A percentile compares a stretch with the other conserved stretches of the same genome.
Evolutionary conservation across 1,284 basidiomycete genomes (phyloP).

Genomic region (Cryptococcus sp.): DNA sequence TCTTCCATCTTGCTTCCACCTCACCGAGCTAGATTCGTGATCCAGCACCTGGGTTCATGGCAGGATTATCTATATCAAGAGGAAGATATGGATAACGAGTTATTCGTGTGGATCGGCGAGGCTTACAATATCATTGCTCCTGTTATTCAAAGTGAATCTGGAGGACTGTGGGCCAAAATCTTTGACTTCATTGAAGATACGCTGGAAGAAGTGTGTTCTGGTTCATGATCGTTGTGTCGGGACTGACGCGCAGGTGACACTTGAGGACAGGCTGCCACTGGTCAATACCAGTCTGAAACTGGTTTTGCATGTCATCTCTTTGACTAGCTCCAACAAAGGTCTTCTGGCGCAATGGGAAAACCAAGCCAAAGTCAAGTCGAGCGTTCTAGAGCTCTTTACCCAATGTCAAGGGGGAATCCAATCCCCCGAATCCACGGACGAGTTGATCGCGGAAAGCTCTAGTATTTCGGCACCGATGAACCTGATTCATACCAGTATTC

Average conservation of each 20-base stretch:
- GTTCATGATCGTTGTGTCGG: too few relatives aligned
- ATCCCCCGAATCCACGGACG: conserved; percentile 27
- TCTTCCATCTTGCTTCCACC: conserved; percentile 82
- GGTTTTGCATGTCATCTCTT: conserved; percentile 65
- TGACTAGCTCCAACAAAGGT: conserved; percentile 66
- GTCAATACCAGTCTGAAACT: conserved; percentile 68
- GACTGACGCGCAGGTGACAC: too few relatives aligned
- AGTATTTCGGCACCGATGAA: conserved; percentile 66
- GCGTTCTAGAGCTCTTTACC: conserved; percentile 36
- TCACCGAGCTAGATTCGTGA: conserved; percentile 79
- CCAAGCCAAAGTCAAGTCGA: conserved; percentile 49
- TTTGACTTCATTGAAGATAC: conserved; percentile 87
- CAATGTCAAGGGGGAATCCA: conserved; percentile 18
- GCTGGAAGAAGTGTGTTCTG: too few relatives aligned
- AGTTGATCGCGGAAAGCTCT: too few relatives aligned
- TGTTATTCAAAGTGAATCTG: conserved; percentile 79
- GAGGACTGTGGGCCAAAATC: conserved; percentile 86
- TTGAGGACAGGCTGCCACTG: not conserved
- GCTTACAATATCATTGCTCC: conserved; percentile 76
- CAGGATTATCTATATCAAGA: conserved; percentile 73
- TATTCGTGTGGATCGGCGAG: conserved; percentile 70
- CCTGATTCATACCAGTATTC: conserved; percentile 61
- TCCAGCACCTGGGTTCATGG: conserved; percentile 83
- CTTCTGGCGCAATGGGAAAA: conserved; percentile 67
- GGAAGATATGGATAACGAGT: conserved; percentile 60